Percentiles rank a stretch among this genome's conserved stretches.
phyloP scores from a whole-genome alignment of 1,284 basidiomycete species.

The Neolentinus lepideus region DNA sequence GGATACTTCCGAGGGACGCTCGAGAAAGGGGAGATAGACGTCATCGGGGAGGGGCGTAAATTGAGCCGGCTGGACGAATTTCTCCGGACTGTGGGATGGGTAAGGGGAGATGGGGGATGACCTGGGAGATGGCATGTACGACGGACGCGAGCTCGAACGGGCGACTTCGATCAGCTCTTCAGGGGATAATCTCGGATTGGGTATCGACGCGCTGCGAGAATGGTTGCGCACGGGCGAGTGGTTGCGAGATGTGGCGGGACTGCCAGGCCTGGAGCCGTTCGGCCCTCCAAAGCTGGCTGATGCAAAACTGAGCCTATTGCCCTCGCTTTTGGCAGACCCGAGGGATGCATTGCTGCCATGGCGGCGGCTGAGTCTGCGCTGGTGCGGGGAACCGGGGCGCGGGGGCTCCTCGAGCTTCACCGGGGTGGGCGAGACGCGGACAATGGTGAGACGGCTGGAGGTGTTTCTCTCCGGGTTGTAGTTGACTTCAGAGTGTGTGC shows the following conservation, averaged over 20 bases:
- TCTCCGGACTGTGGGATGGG: conserved; percentile 11
- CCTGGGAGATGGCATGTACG: conserved; percentile 24
- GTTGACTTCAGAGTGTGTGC: conserved; percentile 41
- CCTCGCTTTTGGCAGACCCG: background rate
- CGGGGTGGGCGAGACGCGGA: conserved; percentile 37
- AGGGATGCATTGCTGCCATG: conserved; percentile 2
- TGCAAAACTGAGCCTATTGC: background rate
- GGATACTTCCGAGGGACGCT: conserved; percentile 60
- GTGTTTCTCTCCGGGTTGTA: conserved; percentile 44
- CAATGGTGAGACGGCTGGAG: conserved; percentile 65
- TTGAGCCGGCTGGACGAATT: conserved; percentile 31
- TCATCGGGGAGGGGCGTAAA: conserved; percentile 67
- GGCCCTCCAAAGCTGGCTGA: background rate
- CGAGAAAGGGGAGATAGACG: conserved; percentile 70
- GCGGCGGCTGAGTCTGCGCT: conserved; percentile 15
- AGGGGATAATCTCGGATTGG: conserved; percentile 45
- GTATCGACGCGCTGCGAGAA: conserved; percentile 22
- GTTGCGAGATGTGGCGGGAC: conserved; percentile 23
- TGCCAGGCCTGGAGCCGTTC: background rate
- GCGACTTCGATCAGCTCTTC: conserved; percentile 66
- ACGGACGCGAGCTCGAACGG: conserved; percentile 46
- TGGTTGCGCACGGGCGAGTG: conserved; percentile 14
- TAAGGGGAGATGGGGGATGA: conserved; percentile 14
- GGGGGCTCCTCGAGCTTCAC: conserved; percentile 20
- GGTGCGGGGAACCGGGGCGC: conserved; percentile 17